phyloP scores from a whole-genome alignment of 225 moss, liverwort and hornwort genomes.

The Bryoerythrophyllum caledonicum region DNA sequence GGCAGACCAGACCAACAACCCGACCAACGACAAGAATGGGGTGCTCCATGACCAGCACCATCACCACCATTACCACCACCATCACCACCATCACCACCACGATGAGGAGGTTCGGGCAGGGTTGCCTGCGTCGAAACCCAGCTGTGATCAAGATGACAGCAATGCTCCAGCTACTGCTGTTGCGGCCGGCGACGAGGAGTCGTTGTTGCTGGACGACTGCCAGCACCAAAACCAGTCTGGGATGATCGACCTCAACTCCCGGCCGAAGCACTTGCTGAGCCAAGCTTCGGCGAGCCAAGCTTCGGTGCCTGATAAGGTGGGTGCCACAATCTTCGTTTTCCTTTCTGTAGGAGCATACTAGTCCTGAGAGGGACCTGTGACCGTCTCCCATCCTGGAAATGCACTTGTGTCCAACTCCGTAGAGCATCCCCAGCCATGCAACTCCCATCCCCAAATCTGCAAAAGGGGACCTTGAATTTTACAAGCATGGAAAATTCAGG shows the following conservation, averaged over 20 bases:
- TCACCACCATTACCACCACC: constrained; percentile 59
- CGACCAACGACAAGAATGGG: constrained; percentile 31
- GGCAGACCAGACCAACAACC: constrained; percentile 33
- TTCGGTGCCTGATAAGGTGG: constrained; percentile 58
- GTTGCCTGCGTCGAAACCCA: constrained; percentile 37
- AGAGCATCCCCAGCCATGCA: too few relatives aligned
- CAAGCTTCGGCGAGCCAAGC: constrained; percentile 60
- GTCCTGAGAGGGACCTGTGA: too few relatives aligned
- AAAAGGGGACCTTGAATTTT: too few relatives aligned
- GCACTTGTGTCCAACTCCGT: too few relatives aligned
- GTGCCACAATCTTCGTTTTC: background rate
- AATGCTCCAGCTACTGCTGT: constrained; percentile 67
- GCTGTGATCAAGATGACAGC: constrained; percentile 68
- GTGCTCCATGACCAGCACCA: constrained; percentile 45
- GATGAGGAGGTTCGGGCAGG: constrained; percentile 42
- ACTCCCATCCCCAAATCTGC: too few relatives aligned
- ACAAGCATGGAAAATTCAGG: too few relatives aligned
- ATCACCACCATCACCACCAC: constrained; percentile 62
- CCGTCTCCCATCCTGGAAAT: too few relatives aligned
- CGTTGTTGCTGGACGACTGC: constrained; percentile 51
- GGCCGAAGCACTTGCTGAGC: constrained; percentile 70
- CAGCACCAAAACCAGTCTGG: constrained; percentile 49
- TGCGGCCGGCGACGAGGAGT: constrained; percentile 78
- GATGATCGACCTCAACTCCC: constrained; percentile 91
- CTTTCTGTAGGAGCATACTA: background rate